A percentile compares a stretch with the other conserved stretches of the same genome.
Evolutionary conservation across 2,329 filamentous ascomycete genomes (phyloP).

Genomic region (Paecilomyces sp.): DNA sequence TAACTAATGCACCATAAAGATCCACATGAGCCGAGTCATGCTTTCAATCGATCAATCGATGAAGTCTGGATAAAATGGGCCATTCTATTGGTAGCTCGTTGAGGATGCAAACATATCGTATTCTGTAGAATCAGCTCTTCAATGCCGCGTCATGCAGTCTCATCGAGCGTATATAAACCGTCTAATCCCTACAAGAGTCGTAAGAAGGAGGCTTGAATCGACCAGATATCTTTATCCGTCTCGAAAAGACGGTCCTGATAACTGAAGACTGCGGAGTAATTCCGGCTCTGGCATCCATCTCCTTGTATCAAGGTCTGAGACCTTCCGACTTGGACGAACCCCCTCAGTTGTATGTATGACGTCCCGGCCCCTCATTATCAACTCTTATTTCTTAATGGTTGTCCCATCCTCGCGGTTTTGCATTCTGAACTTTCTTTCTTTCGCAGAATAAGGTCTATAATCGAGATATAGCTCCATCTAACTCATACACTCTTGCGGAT

Average conservation of each 20-base stretch:
- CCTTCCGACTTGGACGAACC: not conserved
- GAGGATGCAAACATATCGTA: not conserved
- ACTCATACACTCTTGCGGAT: not conserved
- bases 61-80: not conserved
- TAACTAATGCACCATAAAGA: not conserved
- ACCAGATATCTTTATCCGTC: not conserved
- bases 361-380: not conserved
- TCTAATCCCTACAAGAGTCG: not conserved
- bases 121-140: not conserved
- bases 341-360: slow-evolving; percentile 7
- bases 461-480: not conserved
- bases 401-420: not conserved
- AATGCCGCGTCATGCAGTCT: not conserved
- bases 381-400: not conserved
- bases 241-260: not conserved
- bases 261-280: not conserved
- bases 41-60: not conserved
- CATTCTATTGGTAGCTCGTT: not conserved
- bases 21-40: not conserved
- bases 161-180: not conserved
- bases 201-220: not conserved
- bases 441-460: not conserved
- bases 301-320: not conserved
- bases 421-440: not conserved
- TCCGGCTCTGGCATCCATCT: not conserved